Base-by-base conservation (phyloP, 495 filamentous ascomycete species). In the Neurospora sublineolata region DNA sequence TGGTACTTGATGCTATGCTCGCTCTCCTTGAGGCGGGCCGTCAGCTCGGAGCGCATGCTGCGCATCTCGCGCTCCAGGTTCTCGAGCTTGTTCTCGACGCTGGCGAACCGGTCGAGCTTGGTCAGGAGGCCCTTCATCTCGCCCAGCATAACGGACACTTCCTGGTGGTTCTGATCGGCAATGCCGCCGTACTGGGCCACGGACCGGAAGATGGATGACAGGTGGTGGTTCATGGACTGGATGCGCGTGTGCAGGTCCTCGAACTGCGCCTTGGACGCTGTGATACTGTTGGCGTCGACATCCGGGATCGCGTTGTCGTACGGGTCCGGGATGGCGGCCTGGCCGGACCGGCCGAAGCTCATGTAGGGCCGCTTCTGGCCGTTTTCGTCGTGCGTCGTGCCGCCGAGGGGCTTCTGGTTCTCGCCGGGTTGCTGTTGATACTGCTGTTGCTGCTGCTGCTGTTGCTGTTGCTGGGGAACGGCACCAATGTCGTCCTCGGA, bases 181-280 rank as follows among this genome's bases (percentile, higher is more conserved):
- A 87, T 80, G 68, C 75, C 77, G 71, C 77, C 80, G 60, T 85
- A 79, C 72, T 84, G 81, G 8, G 83, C 82, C n/a, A 91, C 75
- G 60, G 91, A 84, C 58, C 87, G 87, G 79, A 91, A 86, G 77
- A 94, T 84, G 78, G 85, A 88, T 60, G 87, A 88, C 39, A 92
- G 82, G 69, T 90, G 89, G 74, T 93, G 89, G 83, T 89, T 89
- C 73, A 94, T 83, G 58, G 85, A 85, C 78, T 97, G 91, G 9
- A 98, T 80, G 10, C 93, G 89, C 83, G 91, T 90, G 80, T 93
- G 87, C 11, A 97, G 85, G 77, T 97, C 93, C 18, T 84, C 85
- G 77, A 97, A 94, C 77, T 96, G 93, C 30, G 85, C 85, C 69
- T 83, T 83, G 74, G 85, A 84, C 69, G 80, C 84, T 6, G 83